phyloP scores from a whole-genome alignment of 768 basidiomycete genomes.

The Agaricus subrufescens region DNA sequence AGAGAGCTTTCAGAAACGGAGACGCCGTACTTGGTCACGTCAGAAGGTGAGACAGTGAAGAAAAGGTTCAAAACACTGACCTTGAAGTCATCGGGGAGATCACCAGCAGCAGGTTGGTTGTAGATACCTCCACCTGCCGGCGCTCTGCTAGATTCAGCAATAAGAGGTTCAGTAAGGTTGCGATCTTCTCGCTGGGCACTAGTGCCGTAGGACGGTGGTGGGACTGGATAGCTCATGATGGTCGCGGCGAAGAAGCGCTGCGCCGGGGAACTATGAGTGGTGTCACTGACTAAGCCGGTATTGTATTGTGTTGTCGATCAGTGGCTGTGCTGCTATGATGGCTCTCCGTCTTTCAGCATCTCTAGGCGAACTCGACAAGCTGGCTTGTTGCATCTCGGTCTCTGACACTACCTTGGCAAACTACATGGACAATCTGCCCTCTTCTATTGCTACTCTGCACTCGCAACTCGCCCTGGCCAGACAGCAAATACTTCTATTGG shows the following conservation, averaged over 20 bases:
- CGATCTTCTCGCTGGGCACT: conserved; percentile 27
- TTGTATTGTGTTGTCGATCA: background rate
- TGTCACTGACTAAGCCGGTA: conserved; percentile 6
- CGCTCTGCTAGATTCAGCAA: conserved; percentile 42
- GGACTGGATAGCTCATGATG: conserved; percentile 58
- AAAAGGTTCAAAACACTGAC: conserved; percentile 28
- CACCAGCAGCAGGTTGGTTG: conserved; percentile 69
- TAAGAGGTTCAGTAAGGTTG: conserved; percentile 48
- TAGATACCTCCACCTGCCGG: conserved; percentile 47
- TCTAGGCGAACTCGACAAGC: background rate
- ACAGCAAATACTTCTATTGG: background rate
- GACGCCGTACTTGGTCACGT: conserved; percentile 60
- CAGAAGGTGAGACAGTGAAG: background rate
- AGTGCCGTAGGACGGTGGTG: conserved; percentile 59
- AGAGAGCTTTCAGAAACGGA: conserved; percentile 72
- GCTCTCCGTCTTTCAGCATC: conserved; percentile 2
- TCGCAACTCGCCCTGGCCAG: background rate
- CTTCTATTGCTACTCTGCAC: background rate
- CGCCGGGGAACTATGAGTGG: background rate
- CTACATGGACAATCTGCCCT: background rate
- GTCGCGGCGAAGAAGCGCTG: conserved; percentile 15
- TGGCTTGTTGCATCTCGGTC: background rate
- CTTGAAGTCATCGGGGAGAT: conserved; percentile 93
- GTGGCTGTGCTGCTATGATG: conserved; percentile 1
- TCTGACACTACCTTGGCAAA: background rate